These are phyloP conservation scores for Leccinellum rugosiceps DNA, from an alignment of 768 basidiomycete species.

Conservation along the genomic window DNA sequence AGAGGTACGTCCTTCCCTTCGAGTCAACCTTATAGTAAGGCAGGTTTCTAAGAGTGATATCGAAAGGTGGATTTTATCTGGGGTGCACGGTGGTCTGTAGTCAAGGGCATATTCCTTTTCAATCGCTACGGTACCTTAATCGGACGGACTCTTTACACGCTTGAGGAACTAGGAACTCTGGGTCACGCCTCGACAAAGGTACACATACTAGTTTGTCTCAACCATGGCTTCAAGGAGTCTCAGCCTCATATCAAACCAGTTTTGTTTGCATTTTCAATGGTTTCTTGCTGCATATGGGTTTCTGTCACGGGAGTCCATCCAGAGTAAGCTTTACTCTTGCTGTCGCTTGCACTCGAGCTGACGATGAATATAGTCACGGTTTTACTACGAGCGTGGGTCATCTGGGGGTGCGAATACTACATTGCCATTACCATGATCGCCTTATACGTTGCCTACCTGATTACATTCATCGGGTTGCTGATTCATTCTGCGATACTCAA, in stretches of 20 bases:
- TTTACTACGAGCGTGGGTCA: slow-evolving; percentile 15
- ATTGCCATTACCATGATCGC: slow-evolving; percentile 5
- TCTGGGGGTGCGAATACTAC: slow-evolving; percentile 11
- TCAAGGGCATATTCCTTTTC: slow-evolving; percentile 16
- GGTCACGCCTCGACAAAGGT: slow-evolving; percentile 11
- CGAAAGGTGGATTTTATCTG: not conserved
- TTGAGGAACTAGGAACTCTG: slow-evolving; percentile 16
- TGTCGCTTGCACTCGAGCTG: not conserved
- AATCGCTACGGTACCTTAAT: slow-evolving; percentile 18
- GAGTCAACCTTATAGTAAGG: not conserved
- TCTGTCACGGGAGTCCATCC: not conserved
- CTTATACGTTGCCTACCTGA: slow-evolving; percentile 7
- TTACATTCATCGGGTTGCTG: not conserved
- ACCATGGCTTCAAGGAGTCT: not conserved
- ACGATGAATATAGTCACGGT: slow-evolving; percentile 8
- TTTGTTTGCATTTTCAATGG: slow-evolving; percentile 9
- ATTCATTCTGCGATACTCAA: not conserved
- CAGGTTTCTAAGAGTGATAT: not conserved
- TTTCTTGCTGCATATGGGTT: not conserved
- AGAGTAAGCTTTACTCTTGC: not conserved
- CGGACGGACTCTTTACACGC: slow-evolving; percentile 4
- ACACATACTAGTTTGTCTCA: not conserved
- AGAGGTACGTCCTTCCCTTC: slow-evolving; percentile 9
- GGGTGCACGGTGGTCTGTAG: slow-evolving; percentile 7
- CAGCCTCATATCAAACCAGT: not conserved